A percentile compares a stretch with the other conserved stretches of the same genome.
Conservation (phyloP, 164 flowering plant genomes). For the Brasenia schreberi region DNA sequence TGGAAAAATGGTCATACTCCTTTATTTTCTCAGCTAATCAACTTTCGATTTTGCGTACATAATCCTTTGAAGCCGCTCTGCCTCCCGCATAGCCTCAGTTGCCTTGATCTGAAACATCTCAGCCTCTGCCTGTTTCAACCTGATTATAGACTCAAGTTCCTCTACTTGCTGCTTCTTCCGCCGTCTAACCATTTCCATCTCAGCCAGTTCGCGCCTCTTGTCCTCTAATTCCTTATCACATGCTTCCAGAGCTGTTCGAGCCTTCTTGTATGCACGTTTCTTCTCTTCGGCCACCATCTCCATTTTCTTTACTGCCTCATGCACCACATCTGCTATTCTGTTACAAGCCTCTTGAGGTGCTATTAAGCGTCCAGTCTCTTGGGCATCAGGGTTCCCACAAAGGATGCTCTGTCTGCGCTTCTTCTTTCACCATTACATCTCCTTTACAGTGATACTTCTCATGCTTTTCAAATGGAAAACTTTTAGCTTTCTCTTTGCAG, state of each 20-base stretch:
- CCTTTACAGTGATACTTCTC: too few species aligned
- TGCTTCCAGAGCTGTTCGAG: constrained; percentile 58
- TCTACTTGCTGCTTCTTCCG: constrained; percentile 76
- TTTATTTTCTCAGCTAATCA: too few species aligned
- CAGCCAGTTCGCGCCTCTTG: constrained; percentile 66
- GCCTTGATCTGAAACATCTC: constrained; percentile 98
- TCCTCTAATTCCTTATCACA: constrained; percentile 88
- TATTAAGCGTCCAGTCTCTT: constrained; percentile 54
- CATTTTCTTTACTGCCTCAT: constrained; percentile 89
- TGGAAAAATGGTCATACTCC: too few species aligned
- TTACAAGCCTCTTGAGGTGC: constrained; percentile 96
- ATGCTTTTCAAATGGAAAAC: too few species aligned
- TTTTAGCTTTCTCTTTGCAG: too few species aligned
- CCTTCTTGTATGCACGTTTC: constrained; percentile 73
- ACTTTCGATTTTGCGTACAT: too few species aligned
- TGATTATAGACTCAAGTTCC: constrained; percentile 77
- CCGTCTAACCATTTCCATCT: constrained; percentile 65
- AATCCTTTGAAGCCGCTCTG: too few species aligned
- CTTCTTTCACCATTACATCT: too few species aligned
- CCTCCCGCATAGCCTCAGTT: constrained; percentile 87
- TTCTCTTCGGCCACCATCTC: constrained; percentile 96
- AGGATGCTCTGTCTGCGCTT: too few species aligned
- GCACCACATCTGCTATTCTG: constrained; percentile 84
- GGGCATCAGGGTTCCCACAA: constrained; percentile 37
- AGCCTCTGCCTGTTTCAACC: constrained; percentile 92